Percentiles rank a stretch among this genome's conserved stretches.
These are phyloP conservation scores for Colletotrichum tabaci DNA, from an alignment of 2,329 filamentous ascomycete species.

Conservation along the genomic window DNA sequence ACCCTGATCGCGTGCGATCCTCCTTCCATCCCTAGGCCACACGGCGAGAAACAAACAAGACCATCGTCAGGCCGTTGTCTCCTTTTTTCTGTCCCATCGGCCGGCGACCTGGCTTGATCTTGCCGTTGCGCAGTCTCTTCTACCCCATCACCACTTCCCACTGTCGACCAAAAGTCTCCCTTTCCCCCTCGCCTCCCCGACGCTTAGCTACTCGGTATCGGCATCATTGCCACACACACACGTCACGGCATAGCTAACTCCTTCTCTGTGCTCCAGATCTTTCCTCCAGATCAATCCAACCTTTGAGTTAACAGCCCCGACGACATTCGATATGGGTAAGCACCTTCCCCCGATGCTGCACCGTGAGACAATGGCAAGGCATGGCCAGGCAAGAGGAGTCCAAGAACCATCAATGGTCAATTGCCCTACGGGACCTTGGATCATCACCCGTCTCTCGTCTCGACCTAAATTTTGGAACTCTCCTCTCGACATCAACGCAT, in stretches of 20 bases:
- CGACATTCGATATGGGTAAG: constrained; percentile 64
- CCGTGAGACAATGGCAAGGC: constrained; percentile 40
- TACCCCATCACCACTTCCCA: constrained; percentile 24
- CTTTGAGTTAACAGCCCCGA: constrained; percentile 48
- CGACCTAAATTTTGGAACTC: constrained; percentile 47
- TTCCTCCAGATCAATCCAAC: constrained; percentile 44
- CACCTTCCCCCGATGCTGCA: constrained; percentile 49
- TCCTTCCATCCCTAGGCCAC: neutral
- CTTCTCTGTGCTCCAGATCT: constrained; percentile 44
- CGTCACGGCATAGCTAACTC: constrained; percentile 46
- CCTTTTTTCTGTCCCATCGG: neutral
- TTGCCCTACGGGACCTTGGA: neutral
- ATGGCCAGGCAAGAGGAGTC: constrained; percentile 41
- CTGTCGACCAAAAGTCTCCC: constrained; percentile 24
- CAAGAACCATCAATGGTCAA: neutral
- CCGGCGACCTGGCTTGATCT: constrained; percentile 7
- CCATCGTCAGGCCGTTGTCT: neutral
- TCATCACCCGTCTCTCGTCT: constrained; percentile 24
- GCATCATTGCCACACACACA: neutral
- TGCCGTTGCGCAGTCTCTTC: constrained; percentile 16
- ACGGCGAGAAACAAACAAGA: neutral
- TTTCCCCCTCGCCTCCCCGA: constrained; percentile 16
- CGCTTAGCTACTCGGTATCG: neutral
- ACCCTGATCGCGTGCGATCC: neutral
- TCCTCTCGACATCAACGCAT: constrained; percentile 45